Conservation (phyloP, 1,139 yeast genomes). For the Candida dubliniensis region DNA sequence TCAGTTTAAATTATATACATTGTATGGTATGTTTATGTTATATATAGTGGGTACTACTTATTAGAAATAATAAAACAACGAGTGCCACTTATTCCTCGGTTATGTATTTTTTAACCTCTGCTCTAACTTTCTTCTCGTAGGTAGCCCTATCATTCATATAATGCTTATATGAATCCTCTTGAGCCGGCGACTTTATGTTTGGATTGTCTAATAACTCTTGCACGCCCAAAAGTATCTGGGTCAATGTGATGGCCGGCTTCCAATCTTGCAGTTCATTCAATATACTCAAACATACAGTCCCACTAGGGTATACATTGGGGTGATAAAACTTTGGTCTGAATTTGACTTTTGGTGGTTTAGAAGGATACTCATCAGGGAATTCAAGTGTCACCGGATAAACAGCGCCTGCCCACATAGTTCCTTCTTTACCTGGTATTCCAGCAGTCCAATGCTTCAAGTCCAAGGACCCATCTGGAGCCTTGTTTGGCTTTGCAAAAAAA, state of each 20-base stretch:
- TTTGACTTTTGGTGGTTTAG: conserved; percentile 92
- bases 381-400: conserved; percentile 80
- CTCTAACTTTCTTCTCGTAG: conserved; percentile 75
- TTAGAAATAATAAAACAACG: neutral
- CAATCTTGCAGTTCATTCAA: conserved; percentile 95
- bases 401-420: conserved; percentile 87
- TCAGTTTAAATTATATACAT: neutral
- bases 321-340: conserved; percentile 90
- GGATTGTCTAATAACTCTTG: conserved; percentile 91
- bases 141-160: conserved; percentile 64
- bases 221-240: conserved; percentile 86
- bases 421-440: conserved; percentile 90
- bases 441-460: conserved; percentile 89
- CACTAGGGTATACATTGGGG: conserved; percentile 96
- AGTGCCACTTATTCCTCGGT: conserved; percentile 4
- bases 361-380: conserved; percentile 91
- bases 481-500: conserved; percentile 86
- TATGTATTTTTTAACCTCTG: conserved; percentile 76
- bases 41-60: neutral
- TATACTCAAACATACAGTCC: conserved; percentile 90
- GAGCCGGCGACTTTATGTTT: conserved; percentile 95
- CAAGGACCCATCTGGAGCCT: conserved; percentile 74
- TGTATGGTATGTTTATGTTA: neutral
- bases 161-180: conserved; percentile 93
- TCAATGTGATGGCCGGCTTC: conserved; percentile 95